These are phyloP conservation scores for Scedosporium apiospermum DNA, from an alignment of 2,329 filamentous ascomycete species.

Conservation along the genomic window DNA sequence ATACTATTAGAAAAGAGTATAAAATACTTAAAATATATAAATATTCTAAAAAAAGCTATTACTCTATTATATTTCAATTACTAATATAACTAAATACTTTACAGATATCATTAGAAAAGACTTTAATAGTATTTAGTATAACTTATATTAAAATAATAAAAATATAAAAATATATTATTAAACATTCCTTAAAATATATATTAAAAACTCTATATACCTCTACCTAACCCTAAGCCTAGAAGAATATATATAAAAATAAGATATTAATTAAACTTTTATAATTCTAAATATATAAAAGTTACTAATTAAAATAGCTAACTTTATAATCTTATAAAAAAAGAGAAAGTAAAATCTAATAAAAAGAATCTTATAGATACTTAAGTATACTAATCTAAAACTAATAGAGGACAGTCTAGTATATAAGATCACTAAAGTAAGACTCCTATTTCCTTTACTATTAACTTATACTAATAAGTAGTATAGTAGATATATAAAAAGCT, in stretches of 20 bases:
- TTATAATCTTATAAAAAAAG: too few relatives aligned
- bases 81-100: neutral
- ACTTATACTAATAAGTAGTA: neutral
- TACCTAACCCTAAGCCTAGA: neutral
- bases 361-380: too few relatives aligned
- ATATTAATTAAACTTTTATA: too few relatives aligned
- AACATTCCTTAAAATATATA: neutral
- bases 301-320: too few relatives aligned
- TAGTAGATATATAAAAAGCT: neutral
- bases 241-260: too few relatives aligned
- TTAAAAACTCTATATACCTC: neutral
- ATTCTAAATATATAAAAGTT: too few relatives aligned
- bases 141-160: neutral
- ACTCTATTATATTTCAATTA: neutral
- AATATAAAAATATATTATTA: neutral
- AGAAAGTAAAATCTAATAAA: too few relatives aligned
- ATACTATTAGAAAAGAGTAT: neutral
- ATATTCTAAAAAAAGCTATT: neutral
- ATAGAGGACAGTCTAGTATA: too few relatives aligned
- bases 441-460: neutral
- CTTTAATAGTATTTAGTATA: neutral
- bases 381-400: too few relatives aligned
- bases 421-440: neutral
- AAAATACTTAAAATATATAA: neutral
- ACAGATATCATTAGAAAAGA: neutral